Evolutionary conservation across 2,329 filamentous ascomycete species (phyloP), one percentile per base, ranked within the genome.

Genomic region (Epichloe aotearoae): DNA sequence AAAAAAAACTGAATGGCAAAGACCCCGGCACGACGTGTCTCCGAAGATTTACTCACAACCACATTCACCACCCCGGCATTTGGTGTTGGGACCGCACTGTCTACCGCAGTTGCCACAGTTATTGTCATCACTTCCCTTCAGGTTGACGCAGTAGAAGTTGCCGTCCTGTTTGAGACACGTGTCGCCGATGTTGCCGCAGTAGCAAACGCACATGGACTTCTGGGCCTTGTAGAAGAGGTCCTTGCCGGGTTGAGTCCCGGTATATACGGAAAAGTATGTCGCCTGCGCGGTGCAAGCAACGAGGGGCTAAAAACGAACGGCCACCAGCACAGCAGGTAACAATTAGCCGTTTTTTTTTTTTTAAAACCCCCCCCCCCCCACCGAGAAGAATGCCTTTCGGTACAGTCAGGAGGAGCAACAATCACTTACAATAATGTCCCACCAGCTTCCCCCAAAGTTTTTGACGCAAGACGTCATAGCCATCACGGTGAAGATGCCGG

Each of bases 41-140:
- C 11, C 5, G 1, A 4, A 1, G 11, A 41, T 5, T 17, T 30
- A 19, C 39, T 34, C 36, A 49, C 47, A 49, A 7, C 19, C 30
- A 49, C 47, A 49, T 11, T 17, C 23, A 7, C 47, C 47, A 8
- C 26, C 17, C n/a, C 19, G 23, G 14, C 47, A 49, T n/a, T 20
- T 40, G 19, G 3, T 43, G 11, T 40, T 40, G 3, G 4, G 12
- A 2, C 38, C 38, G 19, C 47, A 49, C 14, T 26, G 40, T 19
- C 47, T 30, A 5, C 47, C 47, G 39, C 47, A 49, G 14, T 40
- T 40, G 15, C 47, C 47, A 30, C 47, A 49, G 30, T 49, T 49
- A 4, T 36, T 43, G 17, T 20, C 14, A 20, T 49, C 39, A 5
- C 15, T 14, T 2, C 3, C 30, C 36, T n/a, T 17, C 1, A 49